Base-by-base conservation (phyloP, 805 yeast genomes). In the Spathaspora sp. region DNA sequence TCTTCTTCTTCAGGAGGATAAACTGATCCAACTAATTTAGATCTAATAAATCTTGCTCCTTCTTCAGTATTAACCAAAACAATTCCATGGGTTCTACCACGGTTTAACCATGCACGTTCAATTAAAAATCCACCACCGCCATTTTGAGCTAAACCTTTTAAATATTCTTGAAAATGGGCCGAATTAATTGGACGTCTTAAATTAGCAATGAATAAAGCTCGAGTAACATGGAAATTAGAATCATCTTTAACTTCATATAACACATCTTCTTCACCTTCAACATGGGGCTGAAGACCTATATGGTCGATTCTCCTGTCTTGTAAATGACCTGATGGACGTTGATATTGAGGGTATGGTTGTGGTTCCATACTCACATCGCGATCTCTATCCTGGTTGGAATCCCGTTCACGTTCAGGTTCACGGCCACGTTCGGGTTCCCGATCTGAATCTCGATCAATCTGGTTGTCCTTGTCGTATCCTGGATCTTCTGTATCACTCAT, bases 101-200 rank as follows among this genome's bases (percentile, higher is more conserved):
- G 56, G 54, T 72, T 76, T 49, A 76, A 59, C 80, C 80, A 76
- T 5, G 77, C 78, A 46, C 80, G 60, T 54, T 75, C 79, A 26
- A 76, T 61, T 5, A 32, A 28, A 19, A 40, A 23, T 19, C 42
- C 57, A 7, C 59, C 57, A 7, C 60, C 58, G 3, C 55, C 61
- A 19, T 50, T 55, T 17, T 60, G 51, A 3, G 73, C 69, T 46
- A 69, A 60, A 14, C 59, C 61, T 44, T 65, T 66, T 49, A 77
- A 52, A 52, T 69, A 53, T 19, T 61, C 62, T 55, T 75, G 78
- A 52, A 77, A 72, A 49, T 64, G 66, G 17, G 57, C 60, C 40
- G 74, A 73, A 52, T 71, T 70, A 46, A 75, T 60, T 11, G 76
- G 75, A 3, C 67, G 57, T 14, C 73, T 62, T 46, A 77, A 61